phyloP scores from a whole-genome alignment of 2,329 filamentous ascomycete genomes.

The Colletotrichum kahawae region DNA sequence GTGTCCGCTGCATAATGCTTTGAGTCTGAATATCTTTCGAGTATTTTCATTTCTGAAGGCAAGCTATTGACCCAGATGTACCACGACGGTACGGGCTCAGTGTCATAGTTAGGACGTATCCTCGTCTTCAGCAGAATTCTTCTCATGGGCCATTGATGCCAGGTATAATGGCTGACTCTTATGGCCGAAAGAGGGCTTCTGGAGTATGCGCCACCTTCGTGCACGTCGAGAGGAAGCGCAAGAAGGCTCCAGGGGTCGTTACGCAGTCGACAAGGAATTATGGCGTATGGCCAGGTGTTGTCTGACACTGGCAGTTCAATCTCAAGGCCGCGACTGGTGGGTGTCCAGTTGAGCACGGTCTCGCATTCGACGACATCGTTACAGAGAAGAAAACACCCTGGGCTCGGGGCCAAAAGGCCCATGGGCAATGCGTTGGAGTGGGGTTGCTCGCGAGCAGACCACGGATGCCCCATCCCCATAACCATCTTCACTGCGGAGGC shows the following conservation, averaged over 20 bases:
- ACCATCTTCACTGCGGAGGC: background rate
- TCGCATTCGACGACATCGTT: background rate
- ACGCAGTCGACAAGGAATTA: background rate
- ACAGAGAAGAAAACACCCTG: background rate
- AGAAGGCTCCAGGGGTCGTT: background rate
- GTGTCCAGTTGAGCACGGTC: background rate
- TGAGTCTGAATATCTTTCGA: background rate
- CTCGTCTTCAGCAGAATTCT: background rate
- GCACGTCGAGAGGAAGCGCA: background rate
- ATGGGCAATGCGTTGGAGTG: background rate
- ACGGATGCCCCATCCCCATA: background rate
- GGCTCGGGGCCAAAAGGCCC: background rate
- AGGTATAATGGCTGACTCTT: background rate
- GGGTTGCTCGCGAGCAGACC: background rate
- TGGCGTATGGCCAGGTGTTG: background rate
- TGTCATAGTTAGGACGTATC: background rate
- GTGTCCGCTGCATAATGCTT: background rate
- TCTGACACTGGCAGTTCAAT: background rate
- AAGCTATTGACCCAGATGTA: background rate
- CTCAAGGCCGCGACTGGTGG: background rate
- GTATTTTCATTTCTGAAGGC: background rate
- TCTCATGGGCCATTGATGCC: background rate
- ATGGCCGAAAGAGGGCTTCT: fast-evolving
- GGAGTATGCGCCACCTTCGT: background rate
- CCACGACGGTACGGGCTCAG: background rate